Percentiles rank a stretch among this genome's conserved stretches.
These are phyloP conservation scores for Hypoxylon sp. DNA, from an alignment of 2,329 filamentous ascomycete species.

Conservation along the genomic window DNA sequence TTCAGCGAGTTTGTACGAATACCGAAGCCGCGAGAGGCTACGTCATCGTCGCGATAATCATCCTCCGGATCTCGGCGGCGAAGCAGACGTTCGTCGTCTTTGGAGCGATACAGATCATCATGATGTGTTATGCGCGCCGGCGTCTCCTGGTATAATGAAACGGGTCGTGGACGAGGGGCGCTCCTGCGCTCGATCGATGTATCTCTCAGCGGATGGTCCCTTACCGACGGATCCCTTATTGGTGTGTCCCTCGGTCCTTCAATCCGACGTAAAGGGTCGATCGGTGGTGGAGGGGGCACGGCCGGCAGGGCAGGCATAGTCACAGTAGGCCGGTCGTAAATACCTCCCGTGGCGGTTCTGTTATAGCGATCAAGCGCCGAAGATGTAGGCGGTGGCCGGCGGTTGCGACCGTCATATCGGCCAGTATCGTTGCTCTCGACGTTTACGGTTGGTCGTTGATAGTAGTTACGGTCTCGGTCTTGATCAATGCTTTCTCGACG, in stretches of 20 bases:
- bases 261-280: conserved; percentile 52
- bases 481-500: conserved; percentile 67
- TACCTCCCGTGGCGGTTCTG: conserved; percentile 54
- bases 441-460: conserved; percentile 67
- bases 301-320: conserved; percentile 60
- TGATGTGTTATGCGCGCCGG: conserved; percentile 57
- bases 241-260: conserved; percentile 52
- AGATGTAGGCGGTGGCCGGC: conserved; percentile 74
- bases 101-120: conserved; percentile 62
- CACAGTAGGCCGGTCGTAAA: conserved; percentile 61
- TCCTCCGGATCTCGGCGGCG: conserved; percentile 58
- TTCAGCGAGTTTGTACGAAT: conserved; percentile 58
- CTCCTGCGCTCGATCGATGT: conserved; percentile 44
- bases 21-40: conserved; percentile 63
- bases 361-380: conserved; percentile 78
- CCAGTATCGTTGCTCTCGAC: conserved; percentile 60
- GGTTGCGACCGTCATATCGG: conserved; percentile 56
- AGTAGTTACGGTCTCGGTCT: conserved; percentile 58
- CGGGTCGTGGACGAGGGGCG: conserved; percentile 58
- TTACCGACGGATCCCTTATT: conserved; percentile 7
- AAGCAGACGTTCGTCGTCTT: conserved; percentile 60
- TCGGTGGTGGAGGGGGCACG: conserved; percentile 54
- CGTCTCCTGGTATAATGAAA: conserved; percentile 66
- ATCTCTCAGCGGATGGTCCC: conserved; percentile 45
- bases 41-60: conserved; percentile 60